A percentile compares a stretch with the other conserved stretches of the same genome.
Evolutionary conservation across 2,329 filamentous ascomycete species (phyloP).

Genomic region (Neopestalotiopsis rosae): DNA sequence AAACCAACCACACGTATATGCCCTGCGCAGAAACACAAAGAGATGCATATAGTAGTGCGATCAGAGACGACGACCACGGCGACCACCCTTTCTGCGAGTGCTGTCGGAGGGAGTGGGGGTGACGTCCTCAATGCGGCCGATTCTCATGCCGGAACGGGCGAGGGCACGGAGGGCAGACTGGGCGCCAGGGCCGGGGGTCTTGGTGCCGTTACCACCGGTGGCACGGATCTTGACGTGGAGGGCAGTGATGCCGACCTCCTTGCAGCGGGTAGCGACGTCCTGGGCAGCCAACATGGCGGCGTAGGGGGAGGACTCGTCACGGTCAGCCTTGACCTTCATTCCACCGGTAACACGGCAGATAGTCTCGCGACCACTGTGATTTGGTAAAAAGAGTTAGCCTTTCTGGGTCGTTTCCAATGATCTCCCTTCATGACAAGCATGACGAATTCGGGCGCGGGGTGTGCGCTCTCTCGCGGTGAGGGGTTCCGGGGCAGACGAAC

Average conservation of each 20-base stretch:
- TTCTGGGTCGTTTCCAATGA: no score
- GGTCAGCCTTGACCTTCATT: slow-evolving; percentile 99
- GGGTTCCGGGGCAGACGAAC: not conserved
- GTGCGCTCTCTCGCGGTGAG: no score
- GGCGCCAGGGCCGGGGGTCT: slow-evolving; percentile 98
- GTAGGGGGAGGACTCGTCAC: slow-evolving; percentile 99
- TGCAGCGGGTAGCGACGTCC: slow-evolving; percentile 89
- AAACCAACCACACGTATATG: not conserved
- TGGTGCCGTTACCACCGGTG: slow-evolving; percentile 99
- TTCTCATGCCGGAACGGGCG: slow-evolving; percentile 99
- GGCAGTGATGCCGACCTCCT: slow-evolving; percentile 79
- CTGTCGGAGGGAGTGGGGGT: slow-evolving; percentile 99
- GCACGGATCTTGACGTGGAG: slow-evolving; percentile 99
- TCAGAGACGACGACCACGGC: slow-evolving; percentile 99
- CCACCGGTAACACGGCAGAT: slow-evolving; percentile 99
- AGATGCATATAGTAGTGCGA: slow-evolving; percentile 42
- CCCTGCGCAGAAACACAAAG: slow-evolving; percentile 14
- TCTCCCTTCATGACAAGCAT: slow-evolving; percentile 65
- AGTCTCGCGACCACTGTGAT: slow-evolving; percentile 83
- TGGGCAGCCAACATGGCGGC: slow-evolving; percentile 99
- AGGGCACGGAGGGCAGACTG: slow-evolving; percentile 99
- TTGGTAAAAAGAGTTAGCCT: no score
- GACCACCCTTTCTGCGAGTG: slow-evolving; percentile 99
- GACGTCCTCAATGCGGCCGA: slow-evolving; percentile 99
- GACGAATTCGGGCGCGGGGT: not conserved